Evolutionary conservation across 148 eudicot genomes (phyloP), one percentile per base, ranked within the genome.

Genomic region (Rhododendron kiyosumense): DNA sequence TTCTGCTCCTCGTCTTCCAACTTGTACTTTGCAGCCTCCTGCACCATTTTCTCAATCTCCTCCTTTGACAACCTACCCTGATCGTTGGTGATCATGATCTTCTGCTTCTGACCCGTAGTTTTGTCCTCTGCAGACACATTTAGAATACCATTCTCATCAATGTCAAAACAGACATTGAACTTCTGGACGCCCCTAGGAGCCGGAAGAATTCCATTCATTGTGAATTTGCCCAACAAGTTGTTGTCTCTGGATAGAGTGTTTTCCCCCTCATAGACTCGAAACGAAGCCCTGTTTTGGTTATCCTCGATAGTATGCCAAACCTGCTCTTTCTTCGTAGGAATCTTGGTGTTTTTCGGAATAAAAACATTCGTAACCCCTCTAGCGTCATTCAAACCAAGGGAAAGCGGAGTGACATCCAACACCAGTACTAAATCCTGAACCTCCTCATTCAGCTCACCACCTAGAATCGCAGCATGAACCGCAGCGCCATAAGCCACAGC

Each of bases 301-400:
- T 57, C 61, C 0, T 1, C 0, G 24, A 0, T 1, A 17, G 61
- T 18, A 0, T 4, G 0, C 61, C 61, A 18, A 57, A 57, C 24
- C 0, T 18, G 7, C 61, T 57, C 61, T 57, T 57, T 57, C 61
- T 57, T 57, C 22, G 61, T 57, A 8, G 61, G 61, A 57, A 57
- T 17, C 8, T 0, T 18, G 24, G 24, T 57, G 61, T 57, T 57
- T 57, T 57, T 57, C 1, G 24, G 61, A 57, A 57, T 57, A 1
- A 57, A 18, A 57, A 57, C 61, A 0, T 18, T 18, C 61, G 5
- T 57, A 57, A 20, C 22, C 61, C 61, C 61, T 0, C 2, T 20
- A 5, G 0, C 0, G 22, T 57, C 0, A 15, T 57, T 0, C 61
- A 57, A 57, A 57, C 61, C 61, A 57, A 57, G 61, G 22, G 61